Evolutionary conservation across 495 filamentous ascomycete genomes (phyloP).

Genomic region (Penicillium ucsense): DNA sequence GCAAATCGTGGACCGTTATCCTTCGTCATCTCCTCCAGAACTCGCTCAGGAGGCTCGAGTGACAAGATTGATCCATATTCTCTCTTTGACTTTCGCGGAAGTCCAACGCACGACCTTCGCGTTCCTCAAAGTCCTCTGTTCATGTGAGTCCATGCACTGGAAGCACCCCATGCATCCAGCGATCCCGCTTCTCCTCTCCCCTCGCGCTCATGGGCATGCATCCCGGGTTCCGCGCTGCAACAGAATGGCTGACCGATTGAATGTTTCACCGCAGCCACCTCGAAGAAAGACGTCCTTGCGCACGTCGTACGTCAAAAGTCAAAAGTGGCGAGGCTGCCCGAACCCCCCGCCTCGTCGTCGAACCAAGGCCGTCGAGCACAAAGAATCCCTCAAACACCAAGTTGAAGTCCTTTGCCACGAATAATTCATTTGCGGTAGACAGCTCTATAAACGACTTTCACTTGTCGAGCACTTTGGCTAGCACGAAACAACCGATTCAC

Average conservation of each 20-base stretch:
- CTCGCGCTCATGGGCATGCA: slow-evolving; percentile 8
- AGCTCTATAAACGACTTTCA: slow-evolving; percentile 12
- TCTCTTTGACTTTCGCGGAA: no score
- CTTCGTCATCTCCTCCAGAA: no score
- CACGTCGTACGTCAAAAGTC: not conserved
- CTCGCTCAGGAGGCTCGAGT: no score
- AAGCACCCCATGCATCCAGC: slow-evolving; percentile 13
- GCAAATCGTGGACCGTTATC: no score
- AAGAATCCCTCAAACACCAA: not conserved
- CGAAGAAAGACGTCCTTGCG: slow-evolving; percentile 1
- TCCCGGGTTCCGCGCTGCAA: slow-evolving; percentile 15
- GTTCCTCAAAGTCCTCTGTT: not conserved
- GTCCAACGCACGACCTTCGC: no score
- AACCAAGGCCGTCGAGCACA: not conserved
- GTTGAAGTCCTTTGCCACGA: not conserved
- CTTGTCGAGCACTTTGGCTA: slow-evolving; percentile 23
- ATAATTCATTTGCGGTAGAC: slow-evolving; percentile 17
- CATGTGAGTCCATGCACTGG: slow-evolving; percentile 12
- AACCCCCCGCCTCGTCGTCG: not conserved
- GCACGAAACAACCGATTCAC: slow-evolving; percentile 11
- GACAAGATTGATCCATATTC: no score
- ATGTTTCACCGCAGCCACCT: slow-evolving; percentile 11
- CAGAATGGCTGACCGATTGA: slow-evolving; percentile 16
- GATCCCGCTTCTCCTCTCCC: slow-evolving; percentile 6
- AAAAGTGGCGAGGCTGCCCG: not conserved